Evolutionary conservation across 192 early-diverging fungal genomes (phyloP).

Genomic region (Rhizophagus prolifer): DNA sequence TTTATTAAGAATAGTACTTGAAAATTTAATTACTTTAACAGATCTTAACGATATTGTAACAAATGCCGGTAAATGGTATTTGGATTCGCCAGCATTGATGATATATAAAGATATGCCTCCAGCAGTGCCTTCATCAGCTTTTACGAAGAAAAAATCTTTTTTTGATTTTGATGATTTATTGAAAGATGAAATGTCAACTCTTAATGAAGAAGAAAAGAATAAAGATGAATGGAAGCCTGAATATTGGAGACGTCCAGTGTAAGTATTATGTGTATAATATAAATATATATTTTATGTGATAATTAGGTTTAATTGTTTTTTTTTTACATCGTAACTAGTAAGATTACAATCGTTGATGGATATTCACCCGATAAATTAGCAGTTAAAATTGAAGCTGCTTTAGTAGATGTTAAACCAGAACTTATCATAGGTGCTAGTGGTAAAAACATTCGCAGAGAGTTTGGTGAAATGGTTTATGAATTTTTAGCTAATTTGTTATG

Average conservation of each 20-base stretch:
- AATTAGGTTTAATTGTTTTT: not conserved
- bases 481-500: conserved; percentile 11
- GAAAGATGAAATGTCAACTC: not conserved
- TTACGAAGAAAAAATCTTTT: not conserved
- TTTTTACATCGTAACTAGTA: not conserved
- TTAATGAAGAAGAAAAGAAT: not conserved
- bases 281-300: not conserved
- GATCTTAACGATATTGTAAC: not conserved
- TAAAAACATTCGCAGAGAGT: not conserved
- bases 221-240: not conserved
- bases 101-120: conserved; percentile 21
- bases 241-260: conserved; percentile 17
- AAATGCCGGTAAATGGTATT: conserved; percentile 16
- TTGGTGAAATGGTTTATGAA: conserved; percentile 7
- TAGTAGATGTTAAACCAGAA: not conserved
- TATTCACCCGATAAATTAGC: conserved; percentile 4
- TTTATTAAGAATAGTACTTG: conserved; percentile 21
- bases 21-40: conserved; percentile 15
- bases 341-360: not conserved
- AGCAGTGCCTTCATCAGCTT: not conserved
- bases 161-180: not conserved
- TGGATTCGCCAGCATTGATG: conserved; percentile 13
- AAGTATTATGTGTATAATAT: not conserved
- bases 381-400: not conserved
- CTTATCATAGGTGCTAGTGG: not conserved